Percentiles rank a stretch among this genome's conserved stretches.
These are phyloP conservation scores for Laburnicola sp. DNA, from an alignment of 2,329 filamentous ascomycete species.

Conservation along the genomic window DNA sequence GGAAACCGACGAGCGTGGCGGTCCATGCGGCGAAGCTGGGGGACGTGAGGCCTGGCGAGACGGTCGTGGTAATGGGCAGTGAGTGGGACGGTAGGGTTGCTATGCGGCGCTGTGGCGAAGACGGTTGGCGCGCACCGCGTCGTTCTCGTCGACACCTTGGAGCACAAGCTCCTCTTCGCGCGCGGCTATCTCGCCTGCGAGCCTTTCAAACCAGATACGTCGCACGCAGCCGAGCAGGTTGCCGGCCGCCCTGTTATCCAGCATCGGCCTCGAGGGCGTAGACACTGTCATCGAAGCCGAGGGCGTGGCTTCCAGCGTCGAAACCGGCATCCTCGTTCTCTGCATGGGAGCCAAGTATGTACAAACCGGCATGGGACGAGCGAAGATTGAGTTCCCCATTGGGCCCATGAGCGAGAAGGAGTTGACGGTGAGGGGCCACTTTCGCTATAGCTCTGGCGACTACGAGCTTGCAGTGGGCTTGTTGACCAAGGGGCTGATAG, in stretches of 20 bases:
- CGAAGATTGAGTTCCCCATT: conserved; percentile 70
- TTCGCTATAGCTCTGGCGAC: conserved; percentile 38
- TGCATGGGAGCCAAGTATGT: conserved; percentile 96
- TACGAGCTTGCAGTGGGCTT: conserved; percentile 36
- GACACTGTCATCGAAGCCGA: conserved; percentile 86
- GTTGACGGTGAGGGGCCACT: conserved; percentile 53
- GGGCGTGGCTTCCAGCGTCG: conserved; percentile 84
- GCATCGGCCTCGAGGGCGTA: conserved; percentile 72
- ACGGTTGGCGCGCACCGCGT: conserved; percentile 74
- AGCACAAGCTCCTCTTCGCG: conserved; percentile 78
- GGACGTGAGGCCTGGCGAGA: conserved; percentile 77
- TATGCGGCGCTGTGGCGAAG: conserved; percentile 74
- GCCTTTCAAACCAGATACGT: conserved; percentile 70
- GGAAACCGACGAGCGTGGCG: conserved; percentile 82
- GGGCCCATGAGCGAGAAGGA: conserved; percentile 7
- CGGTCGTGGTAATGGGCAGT: conserved; percentile 83
- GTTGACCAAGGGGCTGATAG: conserved; percentile 24
- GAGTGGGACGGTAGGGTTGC: conserved; percentile 86
- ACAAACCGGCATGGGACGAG: conserved; percentile 88
- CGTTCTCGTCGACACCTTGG: conserved; percentile 89
- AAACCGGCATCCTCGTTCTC: conserved; percentile 79
- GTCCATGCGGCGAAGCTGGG: conserved; percentile 83
- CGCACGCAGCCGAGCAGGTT: conserved; percentile 66
- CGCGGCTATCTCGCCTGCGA: conserved; percentile 72
- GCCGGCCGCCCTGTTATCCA: conserved; percentile 56